phyloP scores from a whole-genome alignment of 768 basidiomycete species.

The Mycena chlorophos region DNA sequence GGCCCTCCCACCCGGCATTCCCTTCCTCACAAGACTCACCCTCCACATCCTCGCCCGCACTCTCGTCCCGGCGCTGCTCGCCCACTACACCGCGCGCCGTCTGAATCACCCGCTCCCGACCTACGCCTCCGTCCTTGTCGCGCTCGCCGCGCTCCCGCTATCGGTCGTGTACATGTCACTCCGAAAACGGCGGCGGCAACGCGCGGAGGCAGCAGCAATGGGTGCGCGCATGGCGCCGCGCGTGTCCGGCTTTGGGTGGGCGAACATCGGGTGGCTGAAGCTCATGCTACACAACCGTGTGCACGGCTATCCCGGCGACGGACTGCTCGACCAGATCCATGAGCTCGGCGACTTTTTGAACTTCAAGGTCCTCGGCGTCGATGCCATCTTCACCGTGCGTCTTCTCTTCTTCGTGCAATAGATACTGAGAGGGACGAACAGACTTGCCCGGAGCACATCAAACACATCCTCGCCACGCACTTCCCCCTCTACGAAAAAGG shows the following conservation, averaged over 20 bases:
- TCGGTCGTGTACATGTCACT: constrained; percentile 15
- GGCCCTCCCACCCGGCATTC: not conserved
- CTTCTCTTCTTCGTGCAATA: not conserved
- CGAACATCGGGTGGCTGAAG: constrained; percentile 1
- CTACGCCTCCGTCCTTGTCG: not conserved
- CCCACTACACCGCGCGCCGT: not conserved
- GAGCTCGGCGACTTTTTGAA: not conserved
- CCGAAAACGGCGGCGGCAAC: not conserved
- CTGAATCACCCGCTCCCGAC: not conserved
- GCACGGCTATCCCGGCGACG: constrained; percentile 34
- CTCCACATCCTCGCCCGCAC: not conserved
- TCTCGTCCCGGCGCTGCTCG: not conserved
- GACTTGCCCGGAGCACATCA: constrained; percentile 26
- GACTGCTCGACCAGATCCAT: not conserved
- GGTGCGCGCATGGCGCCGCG: constrained; percentile 4
- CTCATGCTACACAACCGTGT: constrained; percentile 19
- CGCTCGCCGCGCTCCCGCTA: not conserved
- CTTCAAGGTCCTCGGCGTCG: constrained; percentile 20
- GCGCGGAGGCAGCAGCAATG: not conserved
- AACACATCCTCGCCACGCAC: constrained; percentile 29
- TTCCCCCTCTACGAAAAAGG: constrained; percentile 31
- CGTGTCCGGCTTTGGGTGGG: constrained; percentile 1
- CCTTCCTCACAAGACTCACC: not conserved
- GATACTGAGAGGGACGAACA: not conserved
- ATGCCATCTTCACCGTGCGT: constrained; percentile 22